Evolutionary conservation across 768 basidiomycete genomes (phyloP).

Genomic region (Trametes cingulata): DNA sequence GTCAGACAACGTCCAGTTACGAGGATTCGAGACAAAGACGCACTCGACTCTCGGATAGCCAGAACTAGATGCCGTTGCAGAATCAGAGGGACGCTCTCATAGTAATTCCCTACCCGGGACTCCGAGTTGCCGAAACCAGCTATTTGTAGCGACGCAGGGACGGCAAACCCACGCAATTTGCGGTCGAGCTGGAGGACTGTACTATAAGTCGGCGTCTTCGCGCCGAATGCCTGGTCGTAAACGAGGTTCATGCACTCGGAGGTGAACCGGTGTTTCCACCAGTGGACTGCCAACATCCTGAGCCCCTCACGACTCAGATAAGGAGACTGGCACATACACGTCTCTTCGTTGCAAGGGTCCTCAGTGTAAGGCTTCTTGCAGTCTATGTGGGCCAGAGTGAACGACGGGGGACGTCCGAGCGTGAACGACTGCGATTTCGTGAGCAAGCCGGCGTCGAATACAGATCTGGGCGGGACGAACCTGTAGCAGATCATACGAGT

Average conservation of each 20-base stretch:
- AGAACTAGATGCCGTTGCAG: conserved; percentile 69
- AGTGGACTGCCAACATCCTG: conserved; percentile 45
- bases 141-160: conserved; percentile 65
- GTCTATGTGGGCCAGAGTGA: conserved; percentile 57
- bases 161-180: conserved; percentile 61
- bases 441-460: neutral
- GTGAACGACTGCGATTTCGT: conserved; percentile 55
- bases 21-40: conserved; percentile 22
- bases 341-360: conserved; percentile 47
- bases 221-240: conserved; percentile 70
- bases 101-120: conserved; percentile 20
- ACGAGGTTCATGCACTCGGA: conserved; percentile 65
- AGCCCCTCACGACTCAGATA: conserved; percentile 3
- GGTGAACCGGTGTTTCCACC: conserved; percentile 69
- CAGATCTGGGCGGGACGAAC: conserved; percentile 36
- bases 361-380: conserved; percentile 52
- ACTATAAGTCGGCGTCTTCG: conserved; percentile 62
- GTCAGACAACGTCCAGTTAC: neutral
- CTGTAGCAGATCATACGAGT: conserved; percentile 70
- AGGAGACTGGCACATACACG: conserved; percentile 43
- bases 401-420: conserved; percentile 69
- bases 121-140: conserved; percentile 54
- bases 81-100: conserved; percentile 55
- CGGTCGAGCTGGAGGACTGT: conserved; percentile 64
- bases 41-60: conserved; percentile 69